A percentile compares a stretch with the other conserved stretches of the same genome.
These are phyloP conservation scores for Leonotis leonurus DNA, from an alignment of 257 asterid genomes.

Conservation along the genomic window DNA sequence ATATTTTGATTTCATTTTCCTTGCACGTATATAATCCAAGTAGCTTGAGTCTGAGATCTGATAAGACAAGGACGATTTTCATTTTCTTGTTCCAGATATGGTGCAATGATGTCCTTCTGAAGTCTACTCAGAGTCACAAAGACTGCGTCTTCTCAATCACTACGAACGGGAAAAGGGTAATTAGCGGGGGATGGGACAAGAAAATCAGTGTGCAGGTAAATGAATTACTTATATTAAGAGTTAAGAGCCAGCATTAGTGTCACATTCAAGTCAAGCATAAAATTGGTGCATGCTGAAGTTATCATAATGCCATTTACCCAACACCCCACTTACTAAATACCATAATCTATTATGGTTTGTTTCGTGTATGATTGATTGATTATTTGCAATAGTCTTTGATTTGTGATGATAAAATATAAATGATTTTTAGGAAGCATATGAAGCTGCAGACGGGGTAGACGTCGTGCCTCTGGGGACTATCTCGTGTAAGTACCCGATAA, in stretches of 20 bases:
- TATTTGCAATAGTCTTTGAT: not conserved
- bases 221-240: not conserved
- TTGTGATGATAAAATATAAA: not conserved
- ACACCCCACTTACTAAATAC: no score
- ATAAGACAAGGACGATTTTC: not conserved
- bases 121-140: constrained; percentile 45
- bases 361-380: not conserved
- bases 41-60: not conserved
- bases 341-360: not conserved
- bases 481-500: constrained; percentile 47
- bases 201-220: constrained; percentile 57
- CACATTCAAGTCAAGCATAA: not conserved
- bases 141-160: constrained; percentile 57
- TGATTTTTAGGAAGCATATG: constrained; percentile 45
- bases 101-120: constrained; percentile 46
- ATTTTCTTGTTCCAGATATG: constrained; percentile 44
- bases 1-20: not conserved
- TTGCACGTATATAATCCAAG: no score
- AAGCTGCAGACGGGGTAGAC: constrained; percentile 35
- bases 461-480: constrained; percentile 45
- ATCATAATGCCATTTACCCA: no score
- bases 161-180: constrained; percentile 60
- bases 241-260: not conserved
- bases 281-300: no score
- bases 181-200: constrained; percentile 85